Base-by-base conservation (phyloP, 192 early-diverging fungal genomes). In the Thamnidium elegans region DNA sequence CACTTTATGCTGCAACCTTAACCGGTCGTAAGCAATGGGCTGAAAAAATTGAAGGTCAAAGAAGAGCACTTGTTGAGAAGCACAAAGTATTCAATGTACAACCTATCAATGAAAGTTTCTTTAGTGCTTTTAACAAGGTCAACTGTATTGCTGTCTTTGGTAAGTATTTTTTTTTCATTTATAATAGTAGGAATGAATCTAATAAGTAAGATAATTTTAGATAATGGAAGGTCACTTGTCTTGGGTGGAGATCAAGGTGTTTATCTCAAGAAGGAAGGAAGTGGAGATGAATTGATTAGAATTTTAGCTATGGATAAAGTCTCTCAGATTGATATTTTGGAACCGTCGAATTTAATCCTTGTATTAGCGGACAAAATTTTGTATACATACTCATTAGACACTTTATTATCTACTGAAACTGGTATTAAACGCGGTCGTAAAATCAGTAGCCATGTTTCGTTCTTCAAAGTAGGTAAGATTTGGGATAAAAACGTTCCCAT, bases 161-260 rank as follows among this genome's bases (percentile, higher is more conserved):
- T 73, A 80, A 64, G 61, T 10, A n/a, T n/a, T n/a, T 13, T 1
- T 15, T 26, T 11, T 26, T 4, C 15, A 43, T 11, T 42, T 26
- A 26, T 26, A 26, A 3, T 26, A 1, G 26, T 26, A n/a, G n/a
- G n/a, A n/a, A n/a, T n/a, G 26, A 3, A 26, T 26, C 3, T 26
- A 26, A 26, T 26, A 26, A 26, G 26, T n/a, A n/a, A n/a, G 26
- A 3, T 26, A 26, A 26, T 32, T 32, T 51, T 21, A 50, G 31
- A 42, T 11, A 21, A 50, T 21, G 83, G 81, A 50, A 80, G 80
- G 10, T 68, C 84, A 43, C 78, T 96, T 43, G 76, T 94, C 23
- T 69, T 97, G 42, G 95, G 92, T 36, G 90, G 94, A 5, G 94
- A 98, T 64, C 75, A 84, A 45, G 95, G 95, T 7, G 77, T 98